phyloP scores from a whole-genome alignment of 2,329 filamentous ascomycete species.

The Dendryphion nanum region DNA sequence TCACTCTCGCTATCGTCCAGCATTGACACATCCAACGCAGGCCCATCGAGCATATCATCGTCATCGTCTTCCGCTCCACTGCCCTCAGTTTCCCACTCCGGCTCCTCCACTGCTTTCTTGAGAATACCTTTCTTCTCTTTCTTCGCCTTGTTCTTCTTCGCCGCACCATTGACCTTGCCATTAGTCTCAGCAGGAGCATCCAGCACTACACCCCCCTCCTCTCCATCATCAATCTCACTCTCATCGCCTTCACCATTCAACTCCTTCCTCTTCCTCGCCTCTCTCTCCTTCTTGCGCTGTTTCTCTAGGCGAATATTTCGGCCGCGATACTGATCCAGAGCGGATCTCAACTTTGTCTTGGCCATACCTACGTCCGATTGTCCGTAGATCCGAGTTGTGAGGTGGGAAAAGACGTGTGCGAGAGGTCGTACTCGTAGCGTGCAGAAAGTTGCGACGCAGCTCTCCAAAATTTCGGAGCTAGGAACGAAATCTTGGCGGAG shows the following conservation, averaged over 20 bases:
- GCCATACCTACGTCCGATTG: too few relatives aligned
- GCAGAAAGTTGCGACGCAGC: not conserved
- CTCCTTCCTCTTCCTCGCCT: slow-evolving; percentile 50
- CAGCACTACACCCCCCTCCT: slow-evolving; percentile 28
- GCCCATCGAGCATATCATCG: slow-evolving; percentile 19
- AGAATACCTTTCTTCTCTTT: slow-evolving; percentile 38
- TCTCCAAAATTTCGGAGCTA: slow-evolving; percentile 1
- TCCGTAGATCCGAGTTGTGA: too few relatives aligned
- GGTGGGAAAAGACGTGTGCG: too few relatives aligned
- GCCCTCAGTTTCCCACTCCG: slow-evolving; percentile 36
- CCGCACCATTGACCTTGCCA: slow-evolving; percentile 26
- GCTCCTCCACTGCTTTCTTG: slow-evolving; percentile 20
- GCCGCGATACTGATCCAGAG: slow-evolving; percentile 58
- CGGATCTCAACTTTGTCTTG: slow-evolving; percentile 55
- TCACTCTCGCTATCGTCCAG: slow-evolving; percentile 39
- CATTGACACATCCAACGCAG: slow-evolving; percentile 22
- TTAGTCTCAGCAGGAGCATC: slow-evolving; percentile 29
- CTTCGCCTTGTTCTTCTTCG: slow-evolving; percentile 30
- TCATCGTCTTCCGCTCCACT: slow-evolving; percentile 29
- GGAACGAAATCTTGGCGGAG: slow-evolving; percentile 36
- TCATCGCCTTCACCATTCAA: slow-evolving; percentile 18
- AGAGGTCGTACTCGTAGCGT: not conserved
- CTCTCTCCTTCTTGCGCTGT: slow-evolving; percentile 66
- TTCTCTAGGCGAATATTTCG: slow-evolving; percentile 74
- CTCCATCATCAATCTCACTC: slow-evolving; percentile 14